Base-by-base conservation (phyloP, 352 stramenopile genomes). In the Thraustochytrium sp. region DNA sequence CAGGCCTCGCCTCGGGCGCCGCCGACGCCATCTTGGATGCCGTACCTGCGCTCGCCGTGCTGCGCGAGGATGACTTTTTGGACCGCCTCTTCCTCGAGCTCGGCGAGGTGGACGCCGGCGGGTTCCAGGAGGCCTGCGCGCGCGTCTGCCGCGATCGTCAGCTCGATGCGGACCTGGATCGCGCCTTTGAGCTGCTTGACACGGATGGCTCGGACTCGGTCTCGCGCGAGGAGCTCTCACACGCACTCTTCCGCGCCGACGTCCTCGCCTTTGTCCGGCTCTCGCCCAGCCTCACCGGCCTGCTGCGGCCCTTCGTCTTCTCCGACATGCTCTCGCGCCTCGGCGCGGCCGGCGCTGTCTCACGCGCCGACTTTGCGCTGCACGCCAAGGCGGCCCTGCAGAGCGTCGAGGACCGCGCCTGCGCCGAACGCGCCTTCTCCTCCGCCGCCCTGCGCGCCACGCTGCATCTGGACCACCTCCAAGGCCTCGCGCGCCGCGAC, bases 121-220 rank as follows among this genome's bases (percentile, higher is more conserved):
- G n/a, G 37, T 75, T 75, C 62, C 37, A 75, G 44, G 5, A 8
- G 11, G 37, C 29, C 4, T 75, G 62, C 44, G 62, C 18, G 26
- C 62, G 62, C 4, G 37, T 75, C 3, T 75, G 62, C 40, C 62
- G 62, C 38, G 62, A 75, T 21, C 62, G 53, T 29, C 62, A 75
- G 44, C 62, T 75, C 18, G 37, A 54, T 16, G 62, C 21, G 36
- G 62, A 75, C 31, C 44, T 75, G 8, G 62, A 51, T 4, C 37
- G 40, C 21, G 16, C 40, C 23, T 75, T 75, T 26, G 36, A 54
- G 16, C 29, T 75, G 31, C 31, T 75, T 1, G 62, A 75, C n/a
- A 31, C 5, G 4, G 62, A 75, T 26, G 44, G 44, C 4, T 75
- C 62, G 16, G 62, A 11, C 38, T 16, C 23, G 18, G 26, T 75